phyloP scores from a whole-genome alignment of 306 rosid genomes.

The Quercus ilex region DNA sequence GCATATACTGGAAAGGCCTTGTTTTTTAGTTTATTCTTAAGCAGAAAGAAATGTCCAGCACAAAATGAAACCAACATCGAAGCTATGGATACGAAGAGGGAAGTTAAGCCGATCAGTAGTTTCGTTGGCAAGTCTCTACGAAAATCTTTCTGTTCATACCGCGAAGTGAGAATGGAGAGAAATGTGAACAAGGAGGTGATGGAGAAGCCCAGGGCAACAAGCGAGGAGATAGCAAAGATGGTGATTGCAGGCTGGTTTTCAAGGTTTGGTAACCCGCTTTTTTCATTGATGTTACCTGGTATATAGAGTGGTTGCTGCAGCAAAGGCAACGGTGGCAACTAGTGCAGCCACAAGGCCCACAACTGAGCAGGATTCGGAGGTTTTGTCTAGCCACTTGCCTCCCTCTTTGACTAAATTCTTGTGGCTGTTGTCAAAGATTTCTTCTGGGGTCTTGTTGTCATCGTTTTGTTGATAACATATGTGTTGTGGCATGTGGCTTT shows the following conservation, averaged over 20 bases:
- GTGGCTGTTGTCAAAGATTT: constrained; percentile 39
- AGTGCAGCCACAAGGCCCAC: constrained; percentile 61
- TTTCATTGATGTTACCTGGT: constrained; percentile 11
- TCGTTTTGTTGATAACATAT: constrained; percentile 31
- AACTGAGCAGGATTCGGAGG: constrained; percentile 49
- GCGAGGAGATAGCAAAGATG: constrained; percentile 28
- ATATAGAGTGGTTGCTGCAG: constrained; percentile 31
- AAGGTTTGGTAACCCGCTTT: constrained; percentile 16
- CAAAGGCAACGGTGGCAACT: constrained; percentile 49
- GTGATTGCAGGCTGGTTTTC: constrained; percentile 2
- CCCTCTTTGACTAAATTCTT: constrained; percentile 9
- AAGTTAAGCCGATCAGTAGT: constrained; percentile 9
- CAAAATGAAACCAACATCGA: constrained; percentile 7
- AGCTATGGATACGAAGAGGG: constrained; percentile 10
- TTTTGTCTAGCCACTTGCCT: constrained; percentile 35
- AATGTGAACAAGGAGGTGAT: constrained; percentile 18
- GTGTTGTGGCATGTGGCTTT: constrained; percentile 24
- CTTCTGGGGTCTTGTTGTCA: constrained; percentile 21
- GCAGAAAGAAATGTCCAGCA: constrained; percentile 3
- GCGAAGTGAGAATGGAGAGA: constrained; percentile 12
- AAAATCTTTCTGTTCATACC: background rate
- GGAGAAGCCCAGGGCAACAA: constrained; percentile 31
- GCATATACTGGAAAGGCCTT: background rate
- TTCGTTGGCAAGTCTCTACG: background rate
- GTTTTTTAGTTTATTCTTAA: background rate